Evolutionary conservation across 2,329 filamentous ascomycete genomes (phyloP).

Genomic region (Ophiocordyceps camponoti-rufipedis): DNA sequence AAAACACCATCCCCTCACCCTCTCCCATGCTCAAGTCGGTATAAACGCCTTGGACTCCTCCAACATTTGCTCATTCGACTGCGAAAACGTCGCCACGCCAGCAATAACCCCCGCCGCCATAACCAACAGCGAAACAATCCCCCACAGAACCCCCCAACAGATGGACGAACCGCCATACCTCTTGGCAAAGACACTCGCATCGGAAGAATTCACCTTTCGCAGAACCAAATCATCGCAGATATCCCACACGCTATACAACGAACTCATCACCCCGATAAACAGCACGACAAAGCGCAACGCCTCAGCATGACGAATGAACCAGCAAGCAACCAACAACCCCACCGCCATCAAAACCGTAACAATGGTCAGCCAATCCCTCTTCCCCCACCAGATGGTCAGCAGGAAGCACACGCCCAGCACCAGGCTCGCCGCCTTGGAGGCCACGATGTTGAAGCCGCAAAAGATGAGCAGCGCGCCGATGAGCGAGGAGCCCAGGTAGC

Average conservation of each 20-base stretch:
- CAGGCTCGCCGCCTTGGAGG: constrained; percentile 61
- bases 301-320: constrained; percentile 65
- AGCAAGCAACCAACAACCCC: constrained; percentile 52
- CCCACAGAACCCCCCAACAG: constrained; percentile 70
- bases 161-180: constrained; percentile 62
- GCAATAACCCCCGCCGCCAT: constrained; percentile 61
- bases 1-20: too few relatives aligned
- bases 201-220: constrained; percentile 62
- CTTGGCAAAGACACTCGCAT: constrained; percentile 63
- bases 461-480: constrained; percentile 65
- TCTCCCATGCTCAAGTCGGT: constrained; percentile 15
- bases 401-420: constrained; percentile 57
- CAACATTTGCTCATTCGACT: constrained; percentile 50
- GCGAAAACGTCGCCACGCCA: constrained; percentile 56
- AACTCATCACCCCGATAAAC: constrained; percentile 70
- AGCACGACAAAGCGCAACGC: constrained; percentile 56
- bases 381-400: constrained; percentile 67
- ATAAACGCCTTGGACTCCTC: constrained; percentile 51
- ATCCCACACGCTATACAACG: constrained; percentile 68
- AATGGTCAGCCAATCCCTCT: constrained; percentile 62
- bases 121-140: constrained; percentile 49
- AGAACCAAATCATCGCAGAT: constrained; percentile 71
- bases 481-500: constrained; percentile 59
- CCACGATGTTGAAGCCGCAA: constrained; percentile 66
- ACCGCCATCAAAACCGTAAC: constrained; percentile 51